Base-by-base conservation (phyloP, 306 rosid genomes). In the Rosa persica region DNA sequence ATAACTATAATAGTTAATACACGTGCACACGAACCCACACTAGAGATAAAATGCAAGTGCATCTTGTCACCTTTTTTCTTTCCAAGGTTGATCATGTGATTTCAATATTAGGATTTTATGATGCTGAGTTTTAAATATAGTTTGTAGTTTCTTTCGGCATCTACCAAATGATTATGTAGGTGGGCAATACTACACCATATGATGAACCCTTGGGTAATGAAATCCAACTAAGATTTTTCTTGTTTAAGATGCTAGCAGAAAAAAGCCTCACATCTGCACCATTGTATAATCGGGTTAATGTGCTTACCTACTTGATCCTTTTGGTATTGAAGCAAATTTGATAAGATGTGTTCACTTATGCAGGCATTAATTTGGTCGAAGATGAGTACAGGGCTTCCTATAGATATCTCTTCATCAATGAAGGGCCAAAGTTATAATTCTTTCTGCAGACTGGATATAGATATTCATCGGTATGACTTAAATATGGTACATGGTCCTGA, bases 301-400 rank as follows among this genome's bases (percentile, higher is more conserved):
- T 78, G 67, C 67, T 75, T 73, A 40, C 17, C 67, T 58, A 10
- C 51, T 52, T 64, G 65, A 76, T 12, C 73, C 75, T 30, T 67
- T 68, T 48, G 72, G 16, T 69, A 40, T 55, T 70, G n/a, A 36
- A 44, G 48, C 70, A 12, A 74, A 65, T 38, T 47, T 76, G 16
- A 58, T 39, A 39, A 40, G 17, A 46, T 43, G 51, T 83, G 58
- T 76, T 75, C 47, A 42, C 71, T 66, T 73, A 42, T 83, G 78
- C 90, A 92, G 98, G 98, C 98, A 74, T 82, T 94, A 81, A 94
- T 94, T 81, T 94, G 98, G 98, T 94, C 98, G 67, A 94, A 94
- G 86, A 94, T 94, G 98, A 94, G 98, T 82, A 92, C 98, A 0
- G 97, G 98, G 72, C 98, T 94, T 82, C 98, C 97, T 46, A 92